Base-by-base conservation (phyloP, 805 yeast species). In the Saturnispora gosingensis region DNA sequence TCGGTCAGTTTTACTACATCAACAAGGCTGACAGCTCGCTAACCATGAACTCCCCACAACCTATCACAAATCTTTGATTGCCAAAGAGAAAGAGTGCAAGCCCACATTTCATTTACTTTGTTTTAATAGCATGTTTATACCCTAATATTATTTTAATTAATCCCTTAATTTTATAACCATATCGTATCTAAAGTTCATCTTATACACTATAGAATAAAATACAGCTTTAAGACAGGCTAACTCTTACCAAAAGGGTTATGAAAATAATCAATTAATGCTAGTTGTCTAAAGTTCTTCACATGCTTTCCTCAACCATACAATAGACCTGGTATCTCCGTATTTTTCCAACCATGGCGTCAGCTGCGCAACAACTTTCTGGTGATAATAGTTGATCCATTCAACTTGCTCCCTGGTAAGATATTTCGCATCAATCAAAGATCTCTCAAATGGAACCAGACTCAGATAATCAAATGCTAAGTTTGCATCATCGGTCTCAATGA, bases 391-490 rank as follows among this genome's bases (percentile, higher is more conserved):
- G 54, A 93, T 72, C 83, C 88, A 82, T 1, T 64, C 58, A 52
- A 74, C 74, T 67, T 91, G 97, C 16, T 78, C 83, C 0, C 56
- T 54, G 1, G 77, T 73, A 58, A 91, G 72, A 62, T 87, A 57
- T 5, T 60, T 57, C 7, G 59, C 64, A 62, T 89, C 87, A 53
- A 90, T 88, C 62, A 91, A 74, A 48, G 78, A 81, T 56, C 74
- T 74, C 65, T 96, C 88, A 67, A 85, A 85, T 18, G 99, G 99
- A 20, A 87, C 86, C 58, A 82, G 67, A 0, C 98, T 91, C 49
- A 88, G 70, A 57, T 95, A 88, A 55, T 87, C 95, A 64, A 93
- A 89, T 54, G 78, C 80, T 47, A 80, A 75, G 11, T 40, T 34
- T 18, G 34, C 61, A 79, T 84, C 3, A 30, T 57, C 52, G 55